Base-by-base conservation (phyloP, 2,329 filamentous ascomycete genomes). In the Didymella lethalis region DNA sequence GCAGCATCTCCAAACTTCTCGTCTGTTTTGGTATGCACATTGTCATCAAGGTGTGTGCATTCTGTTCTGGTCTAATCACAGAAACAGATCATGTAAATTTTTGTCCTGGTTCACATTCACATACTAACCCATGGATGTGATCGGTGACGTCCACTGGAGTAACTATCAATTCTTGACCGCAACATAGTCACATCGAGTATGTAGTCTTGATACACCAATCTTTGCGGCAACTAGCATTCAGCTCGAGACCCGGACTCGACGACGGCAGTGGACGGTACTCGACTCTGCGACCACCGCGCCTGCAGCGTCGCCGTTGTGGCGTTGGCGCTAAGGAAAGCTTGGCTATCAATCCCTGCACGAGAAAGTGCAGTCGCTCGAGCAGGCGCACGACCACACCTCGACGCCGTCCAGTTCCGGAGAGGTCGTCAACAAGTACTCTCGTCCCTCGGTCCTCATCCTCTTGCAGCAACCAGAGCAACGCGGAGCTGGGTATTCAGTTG, bases 361-460 rank as follows among this genome's bases (percentile, higher is more conserved):
- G 55, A 53, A 53, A 53, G 46, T 58, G 45, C 49, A 58, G 8
- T 41, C 36, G 25, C 44, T 43, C 43, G 18, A 29, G 41, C 36
- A 48, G 7, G 29, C 50, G 46, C 46, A 48, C 54, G 48, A 52
- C 43, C 46, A 45, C 43, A 54, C 50, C 56, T 54, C 55, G 40
- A 59, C 56, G 56, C 50, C 56, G 50, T 44, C 50, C 56, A 54
- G 50, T 49, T n/a, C 38, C 40, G 50, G 50, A 46, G 56, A 45
- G 44, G 56, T 59, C 50, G 50, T 54, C 56, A 54, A 50, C 32
- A 46, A 50, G 10, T 48, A 34, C 28, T 12, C 28, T 31, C 43
- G 20, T 5, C 23, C 23, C 23, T 23, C 23, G 23, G 23, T 23
- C 23, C 23, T 3, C 2, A 23, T 23, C 23, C 23, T 23, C 23